These are phyloP conservation scores for Garcia nutans DNA, from an alignment of 345 rosid genomes.

Conservation along the genomic window DNA sequence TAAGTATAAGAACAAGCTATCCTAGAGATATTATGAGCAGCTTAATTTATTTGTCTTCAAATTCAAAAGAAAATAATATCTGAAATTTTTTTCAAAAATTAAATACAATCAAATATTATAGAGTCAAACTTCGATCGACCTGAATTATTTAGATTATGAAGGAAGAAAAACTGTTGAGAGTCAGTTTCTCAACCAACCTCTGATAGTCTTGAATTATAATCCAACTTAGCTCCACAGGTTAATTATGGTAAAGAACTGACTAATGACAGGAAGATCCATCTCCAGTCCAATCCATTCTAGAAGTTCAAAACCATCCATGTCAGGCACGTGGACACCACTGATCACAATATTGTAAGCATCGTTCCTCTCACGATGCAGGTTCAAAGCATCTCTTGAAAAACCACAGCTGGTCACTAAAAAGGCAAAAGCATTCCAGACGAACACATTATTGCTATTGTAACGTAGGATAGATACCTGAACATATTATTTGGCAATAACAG, in stretches of 20 bases:
- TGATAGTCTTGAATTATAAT: no score
- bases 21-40: no score
- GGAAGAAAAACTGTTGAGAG: no score
- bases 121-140: no score
- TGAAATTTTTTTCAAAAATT: no score
- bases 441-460: neutral
- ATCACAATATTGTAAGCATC: conserved; percentile 87
- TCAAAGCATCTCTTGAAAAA: conserved; percentile 83
- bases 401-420: conserved; percentile 75
- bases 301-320: conserved; percentile 97
- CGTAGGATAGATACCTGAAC: neutral
- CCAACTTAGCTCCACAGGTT: conserved; percentile 19
- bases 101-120: no score
- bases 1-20: no score
- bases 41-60: no score
- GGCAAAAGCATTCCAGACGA: conserved; percentile 22
- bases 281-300: conserved; percentile 96
- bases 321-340: conserved; percentile 97
- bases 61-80: no score
- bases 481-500: neutral
- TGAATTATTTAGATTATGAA: no score
- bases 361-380: conserved; percentile 74
- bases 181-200: no score
- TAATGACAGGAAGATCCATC: conserved; percentile 94
- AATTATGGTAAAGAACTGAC: conserved; percentile 48